Percentiles rank a stretch among this genome's conserved stretches.
These are phyloP conservation scores for Globisporangium rhizosaccharum DNA, from an alignment of 352 stramenopile species.

Conservation along the genomic window DNA sequence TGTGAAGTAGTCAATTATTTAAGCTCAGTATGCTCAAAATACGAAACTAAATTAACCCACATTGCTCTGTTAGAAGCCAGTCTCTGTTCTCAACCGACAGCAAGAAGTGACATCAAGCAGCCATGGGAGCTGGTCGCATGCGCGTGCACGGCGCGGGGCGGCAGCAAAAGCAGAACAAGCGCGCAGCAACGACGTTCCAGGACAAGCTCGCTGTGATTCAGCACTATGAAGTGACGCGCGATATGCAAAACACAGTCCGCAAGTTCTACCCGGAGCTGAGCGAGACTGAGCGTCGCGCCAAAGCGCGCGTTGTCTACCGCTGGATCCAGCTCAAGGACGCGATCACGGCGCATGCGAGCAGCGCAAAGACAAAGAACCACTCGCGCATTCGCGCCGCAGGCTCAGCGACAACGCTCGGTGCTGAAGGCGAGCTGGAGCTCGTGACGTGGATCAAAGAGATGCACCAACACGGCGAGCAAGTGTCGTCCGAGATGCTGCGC, in stretches of 20 bases:
- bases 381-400: constrained; percentile 10
- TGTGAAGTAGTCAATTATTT: too few species aligned
- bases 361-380: constrained; percentile 13
- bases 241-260: constrained; percentile 8
- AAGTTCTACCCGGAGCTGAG: constrained; percentile 11
- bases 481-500: constrained; percentile 12
- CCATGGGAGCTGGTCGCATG: not conserved
- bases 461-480: not conserved
- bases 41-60: too few species aligned
- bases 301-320: constrained; percentile 13
- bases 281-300: constrained; percentile 6
- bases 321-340: constrained; percentile 9
- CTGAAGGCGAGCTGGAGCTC: constrained; percentile 6
- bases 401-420: constrained; percentile 10
- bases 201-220: constrained; percentile 12
- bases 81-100: not conserved
- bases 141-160: constrained; percentile 8
- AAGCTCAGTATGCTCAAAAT: too few species aligned
- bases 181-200: constrained; percentile 13
- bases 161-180: constrained; percentile 15
- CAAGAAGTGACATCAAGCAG: constrained; percentile 6
- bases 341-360: constrained; percentile 10
- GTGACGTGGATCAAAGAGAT: constrained; percentile 6
- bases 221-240: constrained; percentile 8
- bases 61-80: not conserved